These are phyloP conservation scores for Gnaphalium uliginosum DNA, from an alignment of 129 eudicot genomes.

Conservation along the genomic window DNA sequence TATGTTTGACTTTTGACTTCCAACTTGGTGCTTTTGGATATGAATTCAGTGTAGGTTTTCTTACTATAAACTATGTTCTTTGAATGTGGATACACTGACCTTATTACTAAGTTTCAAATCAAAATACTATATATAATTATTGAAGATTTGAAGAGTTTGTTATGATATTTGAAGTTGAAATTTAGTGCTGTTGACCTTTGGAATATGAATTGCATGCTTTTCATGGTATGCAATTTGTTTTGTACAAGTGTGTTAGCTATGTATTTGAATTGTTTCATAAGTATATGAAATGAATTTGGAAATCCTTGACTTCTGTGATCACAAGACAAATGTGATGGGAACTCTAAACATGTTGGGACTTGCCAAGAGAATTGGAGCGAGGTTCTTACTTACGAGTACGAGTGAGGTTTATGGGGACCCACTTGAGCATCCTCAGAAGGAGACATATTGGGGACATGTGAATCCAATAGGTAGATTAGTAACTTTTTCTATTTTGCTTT, in stretches of 20 bases:
- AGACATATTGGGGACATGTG: constrained; percentile 87
- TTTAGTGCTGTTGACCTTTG: neutral
- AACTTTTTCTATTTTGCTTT: neutral
- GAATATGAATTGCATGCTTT: too few relatives aligned
- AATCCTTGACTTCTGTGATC: constrained; percentile 55
- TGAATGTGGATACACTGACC: neutral
- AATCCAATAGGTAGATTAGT: constrained; percentile 64
- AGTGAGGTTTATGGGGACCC: constrained; percentile 94
- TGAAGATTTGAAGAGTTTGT: neutral
- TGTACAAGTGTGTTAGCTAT: neutral
- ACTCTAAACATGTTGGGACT: constrained; percentile 84
- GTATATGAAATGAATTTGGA: constrained; percentile 21
- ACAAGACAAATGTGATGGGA: constrained; percentile 93
- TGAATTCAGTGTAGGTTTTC: neutral
- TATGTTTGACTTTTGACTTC: constrained; percentile 6
- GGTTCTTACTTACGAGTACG: constrained; percentile 72
- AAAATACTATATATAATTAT: neutral
- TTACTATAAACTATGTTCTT: neutral
- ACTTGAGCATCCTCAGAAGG: constrained; percentile 85
- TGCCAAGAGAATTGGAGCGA: constrained; percentile 85
- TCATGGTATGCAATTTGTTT: too few relatives aligned
- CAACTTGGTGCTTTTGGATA: constrained; percentile 4
- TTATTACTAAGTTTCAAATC: constrained; percentile 1
- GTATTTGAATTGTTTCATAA: neutral
- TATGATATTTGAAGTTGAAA: neutral